These are phyloP conservation scores for Graphiopsis chlorocephala DNA, from an alignment of 2,329 filamentous ascomycete species.

Conservation along the genomic window DNA sequence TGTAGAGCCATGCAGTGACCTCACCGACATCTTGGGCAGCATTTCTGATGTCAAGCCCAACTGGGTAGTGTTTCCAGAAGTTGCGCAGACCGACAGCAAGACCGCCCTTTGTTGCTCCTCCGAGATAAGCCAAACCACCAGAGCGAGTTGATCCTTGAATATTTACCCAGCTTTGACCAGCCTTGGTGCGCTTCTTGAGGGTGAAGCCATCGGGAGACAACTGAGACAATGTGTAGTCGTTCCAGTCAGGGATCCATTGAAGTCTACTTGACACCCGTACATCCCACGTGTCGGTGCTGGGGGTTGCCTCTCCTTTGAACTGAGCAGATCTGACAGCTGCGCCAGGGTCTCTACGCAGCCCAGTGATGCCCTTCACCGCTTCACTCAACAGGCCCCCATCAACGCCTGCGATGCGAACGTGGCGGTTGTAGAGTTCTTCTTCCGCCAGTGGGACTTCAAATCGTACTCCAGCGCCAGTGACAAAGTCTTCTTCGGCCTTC, in stretches of 20 bases:
- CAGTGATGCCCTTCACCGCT: constrained; percentile 59
- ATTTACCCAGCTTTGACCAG: constrained; percentile 57
- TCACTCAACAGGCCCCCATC: constrained; percentile 57
- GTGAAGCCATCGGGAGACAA: constrained; percentile 60
- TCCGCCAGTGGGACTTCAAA: constrained; percentile 55
- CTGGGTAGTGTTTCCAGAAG: constrained; percentile 64
- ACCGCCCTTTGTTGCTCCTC: constrained; percentile 56
- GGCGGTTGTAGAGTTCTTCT: constrained; percentile 57
- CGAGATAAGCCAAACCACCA: constrained; percentile 58
- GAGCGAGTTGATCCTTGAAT: constrained; percentile 57
- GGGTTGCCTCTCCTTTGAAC: constrained; percentile 46
- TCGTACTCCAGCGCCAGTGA: constrained; percentile 54
- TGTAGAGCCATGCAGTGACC: constrained; percentile 61
- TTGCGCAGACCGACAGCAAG: constrained; percentile 58
- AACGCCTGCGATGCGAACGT: constrained; percentile 56
- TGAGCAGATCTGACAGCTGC: constrained; percentile 50
- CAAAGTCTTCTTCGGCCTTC: constrained; percentile 49
- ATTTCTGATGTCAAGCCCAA: constrained; percentile 55
- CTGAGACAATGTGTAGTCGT: constrained; percentile 57
- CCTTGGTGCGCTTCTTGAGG: constrained; percentile 58
- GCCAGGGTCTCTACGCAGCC: constrained; percentile 57
- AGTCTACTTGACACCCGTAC: constrained; percentile 46
- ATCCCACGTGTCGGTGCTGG: constrained; percentile 49
- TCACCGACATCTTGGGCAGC: constrained; percentile 50
- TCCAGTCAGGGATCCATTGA: constrained; percentile 59